Base-by-base conservation (phyloP, 202 grass and related monocot species). In the Setaria viridis region DNA sequence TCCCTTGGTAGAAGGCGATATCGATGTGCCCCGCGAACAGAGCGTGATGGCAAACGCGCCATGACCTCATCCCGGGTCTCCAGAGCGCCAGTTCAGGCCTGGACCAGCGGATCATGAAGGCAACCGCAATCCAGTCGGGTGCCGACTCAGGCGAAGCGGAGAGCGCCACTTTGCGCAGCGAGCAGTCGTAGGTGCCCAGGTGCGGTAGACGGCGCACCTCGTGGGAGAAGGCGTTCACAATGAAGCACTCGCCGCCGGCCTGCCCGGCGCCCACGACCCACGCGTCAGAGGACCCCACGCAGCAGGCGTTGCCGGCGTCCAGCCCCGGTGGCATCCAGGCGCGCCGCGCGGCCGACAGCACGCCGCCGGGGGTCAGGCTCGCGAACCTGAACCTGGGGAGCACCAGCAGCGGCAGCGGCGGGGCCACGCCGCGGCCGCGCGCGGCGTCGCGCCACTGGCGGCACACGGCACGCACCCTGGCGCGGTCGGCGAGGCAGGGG, bases 201-300 rank as follows among this genome's bases (percentile, higher is more conserved):
- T 0, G 33, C 2, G 84, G 84, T 0, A 80, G 66, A 4, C 15
- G 14, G 34, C 43, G 14, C 55, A 72, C 10, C 20, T 9, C 15
- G 11, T 72, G 33, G 34, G 77, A 87, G 71, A 82, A 87, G 20
- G 85, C 62, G 0, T 87, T 60, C 46, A 86, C 33, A 46, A 80
- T 55, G 67, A 86, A 86, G 67, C 66, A 72, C 33, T 73, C 45
- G 20, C 71, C 62, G 56, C 29, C 15, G 6, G 3, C 51, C 2
- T 32, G 49, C 1, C 21, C 15, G 1, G 17, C 50, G 30, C 70
- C 25, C 25, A 76, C 70, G 5, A 87, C 39, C 70, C 85, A 87
- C 1, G n/a, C 39, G 0, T 17, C 70, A 1, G 4, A 87, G 0
- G 70, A 81, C 0, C 85, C 85, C 70, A 87, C 50, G 7, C 70